phyloP scores from a whole-genome alignment of 129 eudicot species.

The Ambrosia artemisiifolia region DNA sequence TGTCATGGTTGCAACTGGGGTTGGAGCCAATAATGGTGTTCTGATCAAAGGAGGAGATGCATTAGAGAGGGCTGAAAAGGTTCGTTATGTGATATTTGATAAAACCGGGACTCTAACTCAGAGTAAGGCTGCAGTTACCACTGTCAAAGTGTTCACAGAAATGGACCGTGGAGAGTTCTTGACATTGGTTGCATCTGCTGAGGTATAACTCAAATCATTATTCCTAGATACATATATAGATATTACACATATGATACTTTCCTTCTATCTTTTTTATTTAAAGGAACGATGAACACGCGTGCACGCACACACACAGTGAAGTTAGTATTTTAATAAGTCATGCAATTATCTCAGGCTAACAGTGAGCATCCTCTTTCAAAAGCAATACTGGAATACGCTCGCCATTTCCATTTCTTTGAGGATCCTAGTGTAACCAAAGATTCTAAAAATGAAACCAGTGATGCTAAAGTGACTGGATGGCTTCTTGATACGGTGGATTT shows the following conservation, averaged over 20 bases:
- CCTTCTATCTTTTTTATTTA: not conserved
- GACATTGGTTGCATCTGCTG: constrained; percentile 90
- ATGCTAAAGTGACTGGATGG: constrained; percentile 58
- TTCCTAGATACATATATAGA: not conserved
- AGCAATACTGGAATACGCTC: constrained; percentile 77
- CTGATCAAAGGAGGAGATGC: constrained; percentile 97
- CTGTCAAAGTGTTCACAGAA: constrained; percentile 61
- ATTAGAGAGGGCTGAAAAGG: constrained; percentile 79
- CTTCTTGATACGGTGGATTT: constrained; percentile 70
- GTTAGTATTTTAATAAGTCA: not conserved
- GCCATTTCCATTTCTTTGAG: constrained; percentile 86
- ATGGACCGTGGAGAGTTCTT: constrained; percentile 89
- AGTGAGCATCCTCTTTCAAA: constrained; percentile 94
- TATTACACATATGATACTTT: not conserved
- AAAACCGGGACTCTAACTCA: constrained; percentile 95
- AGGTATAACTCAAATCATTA: constrained; percentile 40
- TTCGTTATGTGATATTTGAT: constrained; percentile 79
- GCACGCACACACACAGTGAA: not conserved
- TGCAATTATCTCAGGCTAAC: constrained; percentile 48
- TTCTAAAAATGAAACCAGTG: constrained; percentile 20
- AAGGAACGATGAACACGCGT: not conserved
- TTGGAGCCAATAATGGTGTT: constrained; percentile 91
- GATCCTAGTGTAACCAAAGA: constrained; percentile 43
- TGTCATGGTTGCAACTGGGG: constrained; percentile 95
- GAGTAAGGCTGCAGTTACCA: constrained; percentile 79